Conservation (phyloP, 192 early-diverging fungal species). For the Dispira simplex region DNA sequence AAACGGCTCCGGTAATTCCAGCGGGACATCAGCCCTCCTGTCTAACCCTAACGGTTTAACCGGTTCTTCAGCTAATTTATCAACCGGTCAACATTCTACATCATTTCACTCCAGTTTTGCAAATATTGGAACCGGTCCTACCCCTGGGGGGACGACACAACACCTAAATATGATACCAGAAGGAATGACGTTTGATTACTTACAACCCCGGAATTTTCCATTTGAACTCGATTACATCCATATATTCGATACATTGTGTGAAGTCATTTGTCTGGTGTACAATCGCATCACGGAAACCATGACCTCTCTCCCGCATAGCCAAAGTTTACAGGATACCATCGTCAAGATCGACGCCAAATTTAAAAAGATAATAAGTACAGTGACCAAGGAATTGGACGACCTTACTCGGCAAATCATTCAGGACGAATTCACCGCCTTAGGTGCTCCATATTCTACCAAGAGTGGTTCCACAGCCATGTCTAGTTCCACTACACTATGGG, state of each 20-base stretch:
- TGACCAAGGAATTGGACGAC: conserved; percentile 47
- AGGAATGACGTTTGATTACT: not conserved
- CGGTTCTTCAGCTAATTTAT: not conserved
- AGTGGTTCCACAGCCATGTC: no score
- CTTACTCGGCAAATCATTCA: conserved; percentile 41
- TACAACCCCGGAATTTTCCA: conserved; percentile 14
- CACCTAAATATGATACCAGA: not conserved
- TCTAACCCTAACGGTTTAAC: not conserved
- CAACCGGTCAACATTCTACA: not conserved
- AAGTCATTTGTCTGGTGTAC: conserved; percentile 44
- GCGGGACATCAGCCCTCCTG: not conserved
- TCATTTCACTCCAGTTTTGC: not conserved
- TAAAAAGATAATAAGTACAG: conserved; percentile 44
- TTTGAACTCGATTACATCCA: conserved; percentile 55
- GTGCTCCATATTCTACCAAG: not conserved
- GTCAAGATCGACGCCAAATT: conserved; percentile 46
- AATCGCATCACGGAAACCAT: conserved; percentile 28
- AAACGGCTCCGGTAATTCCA: not conserved
- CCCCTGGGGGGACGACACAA: not conserved
- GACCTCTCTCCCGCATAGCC: conserved; percentile 22
- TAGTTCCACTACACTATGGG: no score
- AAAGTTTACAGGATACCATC: conserved; percentile 41
- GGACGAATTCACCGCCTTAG: conserved; percentile 26
- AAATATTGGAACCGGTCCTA: not conserved
- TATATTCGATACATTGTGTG: conserved; percentile 46